phyloP scores from a whole-genome alignment of 192 early-diverging fungal species.

The Coemansia sp. region DNA sequence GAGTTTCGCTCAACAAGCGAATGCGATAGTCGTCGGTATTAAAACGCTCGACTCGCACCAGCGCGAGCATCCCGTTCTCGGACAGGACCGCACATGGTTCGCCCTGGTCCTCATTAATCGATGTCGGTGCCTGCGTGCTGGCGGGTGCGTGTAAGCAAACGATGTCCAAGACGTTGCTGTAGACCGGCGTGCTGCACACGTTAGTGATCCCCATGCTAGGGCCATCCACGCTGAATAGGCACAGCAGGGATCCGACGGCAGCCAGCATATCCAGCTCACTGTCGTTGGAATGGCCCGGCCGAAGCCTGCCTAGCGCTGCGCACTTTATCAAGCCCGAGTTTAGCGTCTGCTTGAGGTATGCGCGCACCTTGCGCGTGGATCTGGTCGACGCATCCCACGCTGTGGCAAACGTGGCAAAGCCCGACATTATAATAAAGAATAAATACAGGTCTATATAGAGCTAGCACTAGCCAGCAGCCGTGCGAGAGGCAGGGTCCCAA shows the following conservation, averaged over 20 bases:
- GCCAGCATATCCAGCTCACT: conserved; percentile 14
- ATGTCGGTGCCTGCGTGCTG: not conserved
- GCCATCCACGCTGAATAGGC: conserved; percentile 12
- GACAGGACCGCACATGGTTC: conserved; percentile 20
- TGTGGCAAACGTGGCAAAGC: conserved; percentile 4
- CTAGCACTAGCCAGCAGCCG: not conserved
- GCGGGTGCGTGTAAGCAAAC: not conserved
- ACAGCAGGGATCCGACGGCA: conserved; percentile 17
- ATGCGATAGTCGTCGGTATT: not conserved
- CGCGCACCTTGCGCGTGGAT: not conserved
- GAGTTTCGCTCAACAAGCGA: conserved; percentile 7
- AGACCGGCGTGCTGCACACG: conserved; percentile 27
- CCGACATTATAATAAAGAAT: conserved; percentile 14
- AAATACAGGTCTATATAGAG: not conserved
- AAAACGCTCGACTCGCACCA: conserved; percentile 10
- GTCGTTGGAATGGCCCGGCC: not conserved
- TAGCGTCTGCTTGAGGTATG: conserved; percentile 26
- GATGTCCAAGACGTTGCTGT: conserved; percentile 19
- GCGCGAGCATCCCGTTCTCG: conserved; percentile 11
- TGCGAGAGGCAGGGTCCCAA: too few species aligned
- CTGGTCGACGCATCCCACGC: conserved; percentile 24
- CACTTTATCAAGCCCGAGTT: conserved; percentile 25
- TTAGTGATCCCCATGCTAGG: conserved; percentile 1
- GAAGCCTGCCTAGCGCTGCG: conserved; percentile 17
- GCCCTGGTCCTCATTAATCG: not conserved